Evolutionary conservation across 768 basidiomycete species (phyloP), one percentile per base, ranked within the genome.

Genomic region (Termitomyces sp.): DNA sequence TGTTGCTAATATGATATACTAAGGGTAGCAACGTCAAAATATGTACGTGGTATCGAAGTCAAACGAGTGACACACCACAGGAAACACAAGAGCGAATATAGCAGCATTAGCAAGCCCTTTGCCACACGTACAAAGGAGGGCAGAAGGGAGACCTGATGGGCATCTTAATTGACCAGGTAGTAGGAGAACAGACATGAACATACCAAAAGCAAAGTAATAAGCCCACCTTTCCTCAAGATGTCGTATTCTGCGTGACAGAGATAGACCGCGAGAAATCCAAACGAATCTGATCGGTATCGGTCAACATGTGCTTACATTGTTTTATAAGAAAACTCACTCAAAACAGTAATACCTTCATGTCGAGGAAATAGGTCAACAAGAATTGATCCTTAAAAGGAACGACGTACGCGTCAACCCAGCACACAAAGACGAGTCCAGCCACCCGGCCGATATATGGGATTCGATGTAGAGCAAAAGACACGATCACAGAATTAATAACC

Each of bases 151-250:
- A 24, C 88, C 88, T 90, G 9, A 44, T 36, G 13, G 9, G 42
- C 42, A 26, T 5, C 29, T 22, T 24, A 41, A 58, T 50, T 13
- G 29, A 52, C 16, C 41, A 24, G n/a, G 55, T 55, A 5, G 46
- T 12, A 34, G 18, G 54, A 59, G 26, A 54, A 39, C 15, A 51
- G 13, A 7, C 10, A 41, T 44, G 47, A 47, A 65, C 76, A 34
- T 51, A 80, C 93, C 93, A 61, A 93, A 95, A 5, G 88, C 88
- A 58, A 93, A 79, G 66, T 86, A 92, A 72, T 94, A 95, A 2
- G 88, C 82, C 93, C 93, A 95, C 42, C 92, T 82, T 70, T 93
- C 90, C 72, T 95, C 93, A 20, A 94, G 74, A 67, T 88, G 81
- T 49, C 85, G 74, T 47, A 93, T 82, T 55, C 91, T 76, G 15